phyloP scores from a whole-genome alignment of 305 asterid genomes.

The Rubia balearica region DNA sequence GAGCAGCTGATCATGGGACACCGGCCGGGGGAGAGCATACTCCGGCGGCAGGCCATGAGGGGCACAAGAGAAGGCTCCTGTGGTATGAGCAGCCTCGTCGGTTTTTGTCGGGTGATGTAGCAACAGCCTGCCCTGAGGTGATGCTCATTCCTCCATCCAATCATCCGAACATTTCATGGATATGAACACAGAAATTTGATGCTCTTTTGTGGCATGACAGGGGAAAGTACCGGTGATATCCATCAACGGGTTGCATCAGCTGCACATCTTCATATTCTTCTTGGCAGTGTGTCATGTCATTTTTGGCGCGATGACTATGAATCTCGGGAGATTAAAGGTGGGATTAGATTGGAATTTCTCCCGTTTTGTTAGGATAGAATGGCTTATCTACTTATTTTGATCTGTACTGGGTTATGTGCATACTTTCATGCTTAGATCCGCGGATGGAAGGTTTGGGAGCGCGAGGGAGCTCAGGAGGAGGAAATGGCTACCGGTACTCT shows the following conservation, averaged over 20 bases:
- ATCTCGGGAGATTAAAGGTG: constrained; percentile 85
- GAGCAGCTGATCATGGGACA: not conserved
- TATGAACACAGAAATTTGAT: not conserved
- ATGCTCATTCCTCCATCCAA: not conserved
- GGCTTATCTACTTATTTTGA: not conserved
- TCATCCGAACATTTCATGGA: not conserved
- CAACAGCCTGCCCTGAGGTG: constrained; percentile 44
- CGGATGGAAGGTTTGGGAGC: constrained; percentile 91
- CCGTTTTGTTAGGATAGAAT: not conserved
- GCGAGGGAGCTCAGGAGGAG: constrained; percentile 26
- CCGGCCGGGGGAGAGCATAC: not conserved
- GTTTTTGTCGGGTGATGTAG: constrained; percentile 40
- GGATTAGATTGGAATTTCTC: not conserved
- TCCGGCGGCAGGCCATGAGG: not conserved
- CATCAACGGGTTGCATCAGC: constrained; percentile 75
- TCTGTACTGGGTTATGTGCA: not conserved
- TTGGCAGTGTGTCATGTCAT: constrained; percentile 85
- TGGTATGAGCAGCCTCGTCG: constrained; percentile 37
- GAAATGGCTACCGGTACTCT: constrained; percentile 45
- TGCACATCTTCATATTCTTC: constrained; percentile 94
- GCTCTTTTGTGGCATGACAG: constrained; percentile 29
- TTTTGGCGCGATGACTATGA: constrained; percentile 82
- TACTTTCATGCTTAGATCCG: constrained; percentile 49
- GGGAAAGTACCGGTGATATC: constrained; percentile 74
- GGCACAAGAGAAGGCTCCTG: constrained; percentile 62